These are phyloP conservation scores for Erythrophleum ivorense DNA, from an alignment of 331 rosid genomes.

Conservation along the genomic window DNA sequence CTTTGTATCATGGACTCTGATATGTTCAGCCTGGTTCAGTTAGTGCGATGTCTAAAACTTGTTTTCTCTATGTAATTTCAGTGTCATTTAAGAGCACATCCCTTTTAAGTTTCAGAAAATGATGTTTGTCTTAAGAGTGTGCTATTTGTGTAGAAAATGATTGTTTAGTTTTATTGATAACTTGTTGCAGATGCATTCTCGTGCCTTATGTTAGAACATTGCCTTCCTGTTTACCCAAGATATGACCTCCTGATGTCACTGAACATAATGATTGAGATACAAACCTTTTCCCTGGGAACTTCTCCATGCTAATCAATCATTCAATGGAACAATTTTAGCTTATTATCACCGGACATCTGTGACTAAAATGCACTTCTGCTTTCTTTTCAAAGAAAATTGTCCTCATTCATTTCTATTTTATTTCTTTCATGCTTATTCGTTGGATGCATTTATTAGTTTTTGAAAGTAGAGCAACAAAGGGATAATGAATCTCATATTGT, in stretches of 20 bases:
- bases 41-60: constrained; percentile 5
- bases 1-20: constrained; percentile 1
- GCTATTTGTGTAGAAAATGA: neutral
- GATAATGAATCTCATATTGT: neutral
- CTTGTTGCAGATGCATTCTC: constrained; percentile 22
- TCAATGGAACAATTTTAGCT: constrained; percentile 10
- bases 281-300: neutral
- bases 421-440: neutral
- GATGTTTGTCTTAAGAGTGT: neutral
- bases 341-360: neutral
- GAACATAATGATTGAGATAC: constrained; percentile 11
- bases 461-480: constrained; percentile 1
- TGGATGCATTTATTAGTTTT: neutral
- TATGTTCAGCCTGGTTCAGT: constrained; percentile 2
- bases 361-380: neutral
- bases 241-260: neutral
- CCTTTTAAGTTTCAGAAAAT: neutral
- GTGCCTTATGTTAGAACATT: constrained; percentile 3
- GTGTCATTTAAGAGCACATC: neutral
- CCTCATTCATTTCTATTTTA: neutral
- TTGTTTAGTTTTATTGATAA: neutral
- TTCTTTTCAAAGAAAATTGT: neutral
- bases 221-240: neutral
- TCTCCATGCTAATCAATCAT: neutral
- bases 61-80: neutral